These are phyloP conservation scores for Cyclotella atomus DNA, from an alignment of 108 stramenopile genomes.

Conservation along the genomic window DNA sequence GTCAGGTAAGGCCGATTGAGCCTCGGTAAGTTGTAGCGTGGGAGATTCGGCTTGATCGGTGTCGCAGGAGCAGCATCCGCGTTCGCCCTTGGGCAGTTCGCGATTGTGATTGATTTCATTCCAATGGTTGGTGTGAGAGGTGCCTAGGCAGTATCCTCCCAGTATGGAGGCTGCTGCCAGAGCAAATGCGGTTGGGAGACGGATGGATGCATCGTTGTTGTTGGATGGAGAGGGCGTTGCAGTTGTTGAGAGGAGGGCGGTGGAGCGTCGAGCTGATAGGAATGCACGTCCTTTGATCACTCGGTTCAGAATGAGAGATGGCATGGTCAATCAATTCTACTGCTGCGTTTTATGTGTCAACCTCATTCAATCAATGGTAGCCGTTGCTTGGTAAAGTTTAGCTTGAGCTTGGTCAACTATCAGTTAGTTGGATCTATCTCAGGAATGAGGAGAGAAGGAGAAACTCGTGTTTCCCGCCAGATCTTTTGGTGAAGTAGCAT, in stretches of 20 bases:
- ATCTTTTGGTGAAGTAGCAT: too few relatives aligned
- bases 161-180: constrained; percentile 29
- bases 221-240: not conserved
- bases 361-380: too few relatives aligned
- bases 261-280: not conserved
- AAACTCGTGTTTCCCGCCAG: too few relatives aligned
- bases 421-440: too few relatives aligned
- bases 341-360: too few relatives aligned
- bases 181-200: constrained; percentile 19
- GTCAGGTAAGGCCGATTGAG: constrained; percentile 49
- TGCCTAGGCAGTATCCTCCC: constrained; percentile 34
- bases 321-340: too few relatives aligned
- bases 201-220: not conserved
- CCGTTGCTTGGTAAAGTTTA: too few relatives aligned
- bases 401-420: too few relatives aligned
- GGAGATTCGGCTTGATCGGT: not conserved
- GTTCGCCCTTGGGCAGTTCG: constrained; percentile 47
- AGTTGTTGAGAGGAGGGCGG: not conserved
- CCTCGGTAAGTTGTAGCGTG: constrained; percentile 45
- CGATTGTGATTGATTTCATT: constrained; percentile 33
- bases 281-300: not conserved
- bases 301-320: not conserved
- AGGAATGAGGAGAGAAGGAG: too few relatives aligned
- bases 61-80: constrained; percentile 49
- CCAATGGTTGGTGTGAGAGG: constrained; percentile 27